Evolutionary conservation across 805 yeast genomes (phyloP).

Genomic region (Candida ascalaphidarum): DNA sequence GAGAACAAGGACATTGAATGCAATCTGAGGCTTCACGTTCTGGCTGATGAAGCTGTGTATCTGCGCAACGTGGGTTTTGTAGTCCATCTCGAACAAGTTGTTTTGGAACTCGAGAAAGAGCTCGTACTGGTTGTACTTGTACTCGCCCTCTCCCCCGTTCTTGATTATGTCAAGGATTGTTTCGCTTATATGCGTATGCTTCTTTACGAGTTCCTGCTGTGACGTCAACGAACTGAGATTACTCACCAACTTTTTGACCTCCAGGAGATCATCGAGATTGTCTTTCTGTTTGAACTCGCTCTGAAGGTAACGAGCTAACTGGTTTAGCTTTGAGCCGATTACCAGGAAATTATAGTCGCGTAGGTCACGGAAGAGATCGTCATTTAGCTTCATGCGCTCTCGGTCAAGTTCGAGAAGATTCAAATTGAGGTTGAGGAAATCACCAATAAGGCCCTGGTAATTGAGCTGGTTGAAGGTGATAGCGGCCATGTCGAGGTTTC

Average conservation of each 20-base stretch:
- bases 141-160: conserved; percentile 5
- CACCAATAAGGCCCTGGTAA: conserved; percentile 77
- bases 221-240: conserved; percentile 59
- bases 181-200: conserved; percentile 73
- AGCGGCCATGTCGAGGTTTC: conserved; percentile 67
- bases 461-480: conserved; percentile 70
- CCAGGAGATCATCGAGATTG: conserved; percentile 18
- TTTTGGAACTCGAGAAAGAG: conserved; percentile 56
- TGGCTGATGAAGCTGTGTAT: conserved; percentile 30
- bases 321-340: conserved; percentile 66
- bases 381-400: conserved; percentile 24
- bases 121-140: conserved; percentile 29
- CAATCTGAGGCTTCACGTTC: conserved; percentile 28
- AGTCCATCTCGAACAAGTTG: conserved; percentile 45
- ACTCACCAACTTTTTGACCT: conserved; percentile 65
- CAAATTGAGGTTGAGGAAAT: conserved; percentile 44
- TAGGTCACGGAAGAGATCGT: conserved; percentile 42
- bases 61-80: conserved; percentile 18
- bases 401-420: conserved; percentile 18
- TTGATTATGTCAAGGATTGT: conserved; percentile 42
- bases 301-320: conserved; percentile 64
- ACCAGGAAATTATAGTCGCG: conserved; percentile 68
- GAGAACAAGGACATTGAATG: conserved; percentile 48
- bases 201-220: conserved; percentile 58
- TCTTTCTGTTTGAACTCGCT: conserved; percentile 37